Percentiles rank a stretch among this genome's conserved stretches.
Evolutionary conservation across 257 asterid species (phyloP).

Genomic region (Anisodus tanguticus): DNA sequence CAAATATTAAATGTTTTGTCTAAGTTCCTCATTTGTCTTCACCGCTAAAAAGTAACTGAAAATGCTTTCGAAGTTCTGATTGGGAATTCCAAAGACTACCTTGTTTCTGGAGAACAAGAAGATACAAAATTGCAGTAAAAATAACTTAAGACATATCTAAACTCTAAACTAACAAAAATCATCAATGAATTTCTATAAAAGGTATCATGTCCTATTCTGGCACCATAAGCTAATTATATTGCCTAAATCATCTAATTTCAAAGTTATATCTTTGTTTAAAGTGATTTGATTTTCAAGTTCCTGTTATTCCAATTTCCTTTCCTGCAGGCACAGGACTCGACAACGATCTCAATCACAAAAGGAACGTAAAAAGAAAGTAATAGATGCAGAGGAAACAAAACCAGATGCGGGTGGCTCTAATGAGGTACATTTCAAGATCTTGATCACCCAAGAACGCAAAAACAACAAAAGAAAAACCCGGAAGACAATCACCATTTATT

Average conservation of each 20-base stretch:
- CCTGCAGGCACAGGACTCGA: constrained; percentile 51
- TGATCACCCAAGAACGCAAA: no score
- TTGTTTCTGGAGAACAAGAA: constrained; percentile 14
- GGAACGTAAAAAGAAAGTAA: constrained; percentile 47
- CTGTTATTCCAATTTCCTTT: neutral
- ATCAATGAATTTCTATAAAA: neutral
- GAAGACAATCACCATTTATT: neutral
- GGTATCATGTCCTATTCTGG: constrained; percentile 6
- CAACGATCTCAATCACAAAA: constrained; percentile 59
- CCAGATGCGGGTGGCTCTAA: constrained; percentile 40
- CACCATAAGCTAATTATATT: neutral
- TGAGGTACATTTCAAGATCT: constrained; percentile 37
- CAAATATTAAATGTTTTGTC: neutral
- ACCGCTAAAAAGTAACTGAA: no score
- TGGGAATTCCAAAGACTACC: neutral
- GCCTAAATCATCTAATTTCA: neutral
- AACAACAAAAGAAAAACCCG: neutral
- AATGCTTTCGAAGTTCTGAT: neutral
- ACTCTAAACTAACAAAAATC: neutral
- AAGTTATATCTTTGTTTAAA: neutral
- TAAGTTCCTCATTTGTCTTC: no score
- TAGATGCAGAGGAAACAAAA: constrained; percentile 40
- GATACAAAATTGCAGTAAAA: neutral
- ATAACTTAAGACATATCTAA: neutral
- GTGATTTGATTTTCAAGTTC: neutral